phyloP scores from a whole-genome alignment of 2,329 filamentous ascomycete species.

The Exutisphaerella laricina region DNA sequence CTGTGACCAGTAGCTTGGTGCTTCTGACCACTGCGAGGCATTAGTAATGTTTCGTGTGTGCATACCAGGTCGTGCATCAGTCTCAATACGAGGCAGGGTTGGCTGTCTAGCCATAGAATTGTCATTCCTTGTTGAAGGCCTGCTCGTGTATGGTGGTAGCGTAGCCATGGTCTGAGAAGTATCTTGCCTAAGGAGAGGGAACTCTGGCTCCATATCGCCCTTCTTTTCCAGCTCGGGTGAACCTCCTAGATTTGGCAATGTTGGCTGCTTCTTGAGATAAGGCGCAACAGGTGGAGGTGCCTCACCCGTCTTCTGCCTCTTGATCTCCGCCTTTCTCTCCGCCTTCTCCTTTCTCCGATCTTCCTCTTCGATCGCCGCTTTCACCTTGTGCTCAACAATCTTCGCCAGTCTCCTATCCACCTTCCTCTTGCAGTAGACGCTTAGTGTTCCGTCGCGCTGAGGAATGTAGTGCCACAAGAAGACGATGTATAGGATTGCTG shows the following conservation, averaged over 20 bases:
- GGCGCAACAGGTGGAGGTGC: constrained; percentile 13
- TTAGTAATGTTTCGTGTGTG: constrained; percentile 46
- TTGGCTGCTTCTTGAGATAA: constrained; percentile 49
- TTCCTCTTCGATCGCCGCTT: constrained; percentile 79
- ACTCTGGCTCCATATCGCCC: constrained; percentile 36
- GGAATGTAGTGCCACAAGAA: constrained; percentile 95
- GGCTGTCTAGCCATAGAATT: constrained; percentile 32
- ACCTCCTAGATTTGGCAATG: constrained; percentile 58
- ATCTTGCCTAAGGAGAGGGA: constrained; percentile 32
- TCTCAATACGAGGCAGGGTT: constrained; percentile 39
- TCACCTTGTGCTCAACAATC: constrained; percentile 81
- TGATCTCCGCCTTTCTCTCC: constrained; percentile 50
- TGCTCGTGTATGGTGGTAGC: constrained; percentile 45
- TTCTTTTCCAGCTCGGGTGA: constrained; percentile 51
- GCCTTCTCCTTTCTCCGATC: constrained; percentile 51
- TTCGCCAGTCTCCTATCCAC: constrained; percentile 77
- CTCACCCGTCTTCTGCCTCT: constrained; percentile 31
- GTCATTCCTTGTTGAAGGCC: constrained; percentile 49
- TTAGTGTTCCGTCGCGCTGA: constrained; percentile 69
- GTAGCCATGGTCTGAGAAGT: constrained; percentile 35
- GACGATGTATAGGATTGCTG: constrained; percentile 71
- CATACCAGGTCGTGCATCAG: constrained; percentile 33
- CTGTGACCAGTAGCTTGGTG: constrained; percentile 57
- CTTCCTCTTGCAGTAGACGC: constrained; percentile 84
- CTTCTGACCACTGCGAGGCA: constrained; percentile 46